These are phyloP conservation scores for Epichloe elymi DNA, from an alignment of 2,329 filamentous ascomycete genomes.

Conservation along the genomic window DNA sequence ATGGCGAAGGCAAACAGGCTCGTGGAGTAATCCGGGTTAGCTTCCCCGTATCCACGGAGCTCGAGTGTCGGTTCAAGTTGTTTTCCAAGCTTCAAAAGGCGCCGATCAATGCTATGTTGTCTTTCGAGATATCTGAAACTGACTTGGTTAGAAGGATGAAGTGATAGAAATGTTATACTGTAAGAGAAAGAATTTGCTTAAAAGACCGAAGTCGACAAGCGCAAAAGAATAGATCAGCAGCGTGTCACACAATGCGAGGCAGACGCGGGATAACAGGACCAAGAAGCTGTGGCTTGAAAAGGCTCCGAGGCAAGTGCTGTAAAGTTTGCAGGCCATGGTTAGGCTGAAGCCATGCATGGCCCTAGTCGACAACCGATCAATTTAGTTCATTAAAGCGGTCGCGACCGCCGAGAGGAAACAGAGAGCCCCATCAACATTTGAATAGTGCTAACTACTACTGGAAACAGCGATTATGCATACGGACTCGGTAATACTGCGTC, in stretches of 20 bases:
- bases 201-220: not conserved
- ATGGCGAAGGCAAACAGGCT: not conserved
- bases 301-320: not conserved
- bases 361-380: not conserved
- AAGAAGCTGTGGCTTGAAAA: slow-evolving; percentile 1
- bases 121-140: not conserved
- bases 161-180: not conserved
- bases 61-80: not conserved
- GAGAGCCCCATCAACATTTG: not conserved
- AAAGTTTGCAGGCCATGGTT: not conserved
- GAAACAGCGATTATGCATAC: slow-evolving; percentile 2
- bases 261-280: not conserved
- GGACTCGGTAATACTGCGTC: slow-evolving; percentile 1
- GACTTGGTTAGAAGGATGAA: not conserved
- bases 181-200: not conserved
- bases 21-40: not conserved
- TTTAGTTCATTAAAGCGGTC: not conserved
- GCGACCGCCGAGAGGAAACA: not conserved
- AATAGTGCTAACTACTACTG: not conserved
- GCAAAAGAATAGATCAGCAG: not conserved
- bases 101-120: not conserved
- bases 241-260: not conserved
- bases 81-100: not conserved
- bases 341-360: not conserved
- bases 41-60: not conserved